phyloP scores from a whole-genome alignment of 495 filamentous ascomycete genomes.

The Penicillium bovifimosum region DNA sequence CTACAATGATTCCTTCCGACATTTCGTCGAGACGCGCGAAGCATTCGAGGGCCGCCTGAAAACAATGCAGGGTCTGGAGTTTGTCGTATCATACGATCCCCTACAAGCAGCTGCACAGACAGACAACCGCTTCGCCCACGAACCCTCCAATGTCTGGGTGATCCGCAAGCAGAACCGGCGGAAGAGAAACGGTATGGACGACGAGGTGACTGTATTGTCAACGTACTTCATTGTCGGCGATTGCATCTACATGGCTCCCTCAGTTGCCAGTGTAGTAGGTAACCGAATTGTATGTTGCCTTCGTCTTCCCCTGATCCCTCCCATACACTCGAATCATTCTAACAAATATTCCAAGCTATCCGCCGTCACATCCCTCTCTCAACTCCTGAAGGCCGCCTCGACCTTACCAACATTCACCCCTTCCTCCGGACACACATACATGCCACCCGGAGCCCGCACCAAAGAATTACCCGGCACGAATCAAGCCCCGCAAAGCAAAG shows the following conservation, averaged over 20 bases:
- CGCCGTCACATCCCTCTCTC: constrained; percentile 57
- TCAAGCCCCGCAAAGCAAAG: constrained; percentile 46
- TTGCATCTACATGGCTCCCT: constrained; percentile 86
- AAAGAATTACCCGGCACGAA: constrained; percentile 22
- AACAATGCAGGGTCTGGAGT: constrained; percentile 78
- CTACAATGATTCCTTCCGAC: constrained; percentile 62
- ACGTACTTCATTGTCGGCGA: constrained; percentile 81
- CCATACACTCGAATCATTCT: background rate
- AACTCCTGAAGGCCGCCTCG: constrained; percentile 58
- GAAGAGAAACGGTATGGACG: constrained; percentile 51
- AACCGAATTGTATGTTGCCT: constrained; percentile 59
- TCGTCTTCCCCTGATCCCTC: constrained; percentile 18
- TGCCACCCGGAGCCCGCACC: constrained; percentile 44
- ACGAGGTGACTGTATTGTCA: constrained; percentile 66
- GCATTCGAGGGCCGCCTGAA: constrained; percentile 71
- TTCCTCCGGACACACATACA: constrained; percentile 67
- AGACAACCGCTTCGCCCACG: constrained; percentile 49
- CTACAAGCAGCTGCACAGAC: constrained; percentile 56
- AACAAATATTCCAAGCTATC: constrained; percentile 52
- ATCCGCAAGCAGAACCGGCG: constrained; percentile 82
- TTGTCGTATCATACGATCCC: constrained; percentile 71
- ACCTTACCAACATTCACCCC: constrained; percentile 67
- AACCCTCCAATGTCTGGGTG: constrained; percentile 73
- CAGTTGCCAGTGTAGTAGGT: constrained; percentile 68
- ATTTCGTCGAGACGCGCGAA: constrained; percentile 62